phyloP scores from a whole-genome alignment of 1,284 basidiomycete genomes.

The Cutaneotrichosporon curvatum region DNA sequence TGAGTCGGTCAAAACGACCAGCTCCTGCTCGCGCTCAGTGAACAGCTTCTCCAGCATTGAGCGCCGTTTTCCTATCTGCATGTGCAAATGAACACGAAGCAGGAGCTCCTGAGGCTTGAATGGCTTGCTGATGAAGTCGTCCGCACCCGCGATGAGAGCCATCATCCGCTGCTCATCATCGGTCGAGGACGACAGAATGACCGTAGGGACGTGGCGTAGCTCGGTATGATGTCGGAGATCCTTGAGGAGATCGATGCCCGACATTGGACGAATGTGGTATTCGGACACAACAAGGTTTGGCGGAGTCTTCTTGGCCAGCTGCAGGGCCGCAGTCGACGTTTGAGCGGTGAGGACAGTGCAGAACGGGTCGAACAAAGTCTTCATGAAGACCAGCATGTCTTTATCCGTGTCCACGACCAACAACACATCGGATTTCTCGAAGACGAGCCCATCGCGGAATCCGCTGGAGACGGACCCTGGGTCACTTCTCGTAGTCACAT shows the following conservation, averaged over 20 bases:
- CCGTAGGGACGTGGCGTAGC: conserved; percentile 26
- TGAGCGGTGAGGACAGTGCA: conserved; percentile 41
- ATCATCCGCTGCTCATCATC: conserved; percentile 35
- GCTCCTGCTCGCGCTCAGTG: conserved; percentile 31
- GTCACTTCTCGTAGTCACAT: neutral
- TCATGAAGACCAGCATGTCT: conserved; percentile 41
- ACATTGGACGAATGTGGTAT: conserved; percentile 41
- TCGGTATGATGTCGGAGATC: conserved; percentile 19
- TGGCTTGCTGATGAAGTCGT: conserved; percentile 43
- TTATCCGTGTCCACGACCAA: conserved; percentile 31
- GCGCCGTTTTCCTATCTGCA: conserved; percentile 42
- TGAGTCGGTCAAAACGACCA: conserved; percentile 40
- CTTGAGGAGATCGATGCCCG: conserved; percentile 30
- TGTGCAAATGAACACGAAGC: conserved; percentile 42
- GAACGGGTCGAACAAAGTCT: conserved; percentile 34
- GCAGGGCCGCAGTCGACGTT: conserved; percentile 43
- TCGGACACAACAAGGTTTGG: conserved; percentile 38
- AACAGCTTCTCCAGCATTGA: conserved; percentile 34
- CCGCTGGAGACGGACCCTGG: neutral
- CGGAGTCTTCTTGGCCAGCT: conserved; percentile 20
- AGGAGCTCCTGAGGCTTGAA: conserved; percentile 47
- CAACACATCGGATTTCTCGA: conserved; percentile 25
- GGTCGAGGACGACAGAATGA: conserved; percentile 28
- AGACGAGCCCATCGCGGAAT: conserved; percentile 27
- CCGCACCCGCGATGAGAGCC: conserved; percentile 45